These are phyloP conservation scores for Ophiostoma perfectum DNA, from an alignment of 2,329 filamentous ascomycete genomes.

Conservation along the genomic window DNA sequence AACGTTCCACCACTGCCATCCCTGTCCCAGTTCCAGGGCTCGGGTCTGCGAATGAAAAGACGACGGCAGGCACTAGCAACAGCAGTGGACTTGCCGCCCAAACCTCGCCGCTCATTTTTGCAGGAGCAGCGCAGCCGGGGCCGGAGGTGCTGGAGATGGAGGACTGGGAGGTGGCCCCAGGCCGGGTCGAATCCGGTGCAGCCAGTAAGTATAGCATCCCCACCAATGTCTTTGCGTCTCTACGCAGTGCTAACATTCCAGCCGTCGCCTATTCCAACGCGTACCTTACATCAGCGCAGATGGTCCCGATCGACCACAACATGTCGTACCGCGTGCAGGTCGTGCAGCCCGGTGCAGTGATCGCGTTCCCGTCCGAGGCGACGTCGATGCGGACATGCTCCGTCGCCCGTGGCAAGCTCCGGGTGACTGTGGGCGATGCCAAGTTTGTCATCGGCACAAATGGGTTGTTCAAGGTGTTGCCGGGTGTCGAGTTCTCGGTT, in stretches of 20 bases:
- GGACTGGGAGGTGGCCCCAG: slow-evolving; percentile 36
- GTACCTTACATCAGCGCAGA: slow-evolving; percentile 30
- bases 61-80: not conserved
- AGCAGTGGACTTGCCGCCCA: not conserved
- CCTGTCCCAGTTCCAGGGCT: not conserved
- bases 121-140: slow-evolving; percentile 22
- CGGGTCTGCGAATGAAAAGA: not conserved
- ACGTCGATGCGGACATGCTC: slow-evolving; percentile 30
- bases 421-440: slow-evolving; percentile 31
- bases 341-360: slow-evolving; percentile 28
- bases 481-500: slow-evolving; percentile 36
- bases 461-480: slow-evolving; percentile 42
- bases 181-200: slow-evolving; percentile 28
- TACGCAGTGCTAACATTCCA: slow-evolving; percentile 19
- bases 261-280: slow-evolving; percentile 35
- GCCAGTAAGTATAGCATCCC: slow-evolving; percentile 27
- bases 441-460: slow-evolving; percentile 40
- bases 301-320: slow-evolving; percentile 29
- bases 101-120: slow-evolving; percentile 25
- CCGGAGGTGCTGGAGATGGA: slow-evolving; percentile 34
- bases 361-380: slow-evolving; percentile 26
- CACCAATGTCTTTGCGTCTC: not conserved
- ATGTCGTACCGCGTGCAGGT: slow-evolving; percentile 32
- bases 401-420: slow-evolving; percentile 33
- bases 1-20: not conserved